phyloP scores from a whole-genome alignment of 805 yeast species.

The Novakomyces olei region DNA sequence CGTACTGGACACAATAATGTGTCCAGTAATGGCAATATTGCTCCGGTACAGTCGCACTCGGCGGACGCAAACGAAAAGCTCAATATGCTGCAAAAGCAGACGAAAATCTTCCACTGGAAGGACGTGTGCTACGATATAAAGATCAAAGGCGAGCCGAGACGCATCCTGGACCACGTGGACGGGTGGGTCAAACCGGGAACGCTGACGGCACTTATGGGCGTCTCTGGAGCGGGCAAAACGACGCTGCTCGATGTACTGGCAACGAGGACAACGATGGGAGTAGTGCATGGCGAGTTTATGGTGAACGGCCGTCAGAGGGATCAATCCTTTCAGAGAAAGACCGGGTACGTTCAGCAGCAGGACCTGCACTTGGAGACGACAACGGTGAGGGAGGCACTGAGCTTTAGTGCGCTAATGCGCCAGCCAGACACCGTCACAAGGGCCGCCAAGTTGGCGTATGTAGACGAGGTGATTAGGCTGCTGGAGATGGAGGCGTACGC shows the following conservation, averaged over 20 bases:
- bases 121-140: slow-evolving; percentile 49
- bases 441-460: slow-evolving; percentile 39
- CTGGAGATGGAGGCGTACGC: slow-evolving; percentile 44
- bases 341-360: slow-evolving; percentile 60
- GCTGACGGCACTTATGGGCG: slow-evolving; percentile 56
- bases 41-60: slow-evolving; percentile 6
- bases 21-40: no score
- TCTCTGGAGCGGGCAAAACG: slow-evolving; percentile 67
- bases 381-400: slow-evolving; percentile 51
- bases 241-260: slow-evolving; percentile 50
- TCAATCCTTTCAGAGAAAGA: slow-evolving; percentile 38
- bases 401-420: slow-evolving; percentile 44
- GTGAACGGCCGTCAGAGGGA: slow-evolving; percentile 43
- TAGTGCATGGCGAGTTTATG: slow-evolving; percentile 42
- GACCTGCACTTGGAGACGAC: slow-evolving; percentile 44
- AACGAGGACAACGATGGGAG: slow-evolving; percentile 48
- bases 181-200: slow-evolving; percentile 77
- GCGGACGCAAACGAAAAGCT: slow-evolving; percentile 5
- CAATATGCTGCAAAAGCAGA: slow-evolving; percentile 8
- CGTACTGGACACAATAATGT: slow-evolving; percentile 6
- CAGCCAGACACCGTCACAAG: slow-evolving; percentile 32
- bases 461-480: slow-evolving; percentile 39
- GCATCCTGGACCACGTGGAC: slow-evolving; percentile 41
- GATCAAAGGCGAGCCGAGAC: slow-evolving; percentile 36
- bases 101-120: slow-evolving; percentile 54